Percentiles rank a stretch among this genome's conserved stretches.
Conservation (phyloP, 306 rosid genomes). For the Medicago ruthenica region DNA sequence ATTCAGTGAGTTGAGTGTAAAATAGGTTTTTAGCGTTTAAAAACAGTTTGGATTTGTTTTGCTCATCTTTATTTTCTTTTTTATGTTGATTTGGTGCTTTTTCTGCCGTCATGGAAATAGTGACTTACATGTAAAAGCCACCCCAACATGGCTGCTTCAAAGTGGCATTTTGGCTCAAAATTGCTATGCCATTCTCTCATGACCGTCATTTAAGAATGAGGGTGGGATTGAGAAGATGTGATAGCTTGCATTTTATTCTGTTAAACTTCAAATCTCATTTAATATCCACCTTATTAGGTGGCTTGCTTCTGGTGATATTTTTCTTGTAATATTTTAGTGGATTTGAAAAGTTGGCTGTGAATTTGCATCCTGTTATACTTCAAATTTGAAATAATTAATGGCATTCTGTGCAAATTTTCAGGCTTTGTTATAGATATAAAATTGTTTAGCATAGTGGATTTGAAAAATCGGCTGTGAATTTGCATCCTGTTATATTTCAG, state of each 20-base stretch:
- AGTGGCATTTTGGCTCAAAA: neutral
- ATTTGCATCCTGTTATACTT: too few relatives aligned
- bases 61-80: neutral
- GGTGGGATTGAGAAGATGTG: conserved; percentile 19
- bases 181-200: neutral
- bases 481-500: too few relatives aligned
- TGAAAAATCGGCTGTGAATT: too few relatives aligned
- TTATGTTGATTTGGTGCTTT: conserved; percentile 3
- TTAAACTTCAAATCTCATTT: conserved; percentile 23
- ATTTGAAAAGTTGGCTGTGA: conserved; percentile 16
- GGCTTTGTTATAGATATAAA: too few relatives aligned
- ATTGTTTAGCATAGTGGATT: too few relatives aligned
- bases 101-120: conserved; percentile 4
- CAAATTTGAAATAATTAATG: too few relatives aligned
- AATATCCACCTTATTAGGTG: conserved; percentile 16
- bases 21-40: neutral
- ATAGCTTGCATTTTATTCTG: conserved; percentile 34
- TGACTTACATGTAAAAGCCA: neutral
- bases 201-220: neutral
- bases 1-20: neutral
- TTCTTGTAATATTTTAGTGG: conserved; percentile 6
- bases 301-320: conserved; percentile 36
- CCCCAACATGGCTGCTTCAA: neutral
- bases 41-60: neutral
- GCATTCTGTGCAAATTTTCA: too few relatives aligned